Conservation (phyloP, 345 rosid genomes). For the Acer negundo region DNA sequence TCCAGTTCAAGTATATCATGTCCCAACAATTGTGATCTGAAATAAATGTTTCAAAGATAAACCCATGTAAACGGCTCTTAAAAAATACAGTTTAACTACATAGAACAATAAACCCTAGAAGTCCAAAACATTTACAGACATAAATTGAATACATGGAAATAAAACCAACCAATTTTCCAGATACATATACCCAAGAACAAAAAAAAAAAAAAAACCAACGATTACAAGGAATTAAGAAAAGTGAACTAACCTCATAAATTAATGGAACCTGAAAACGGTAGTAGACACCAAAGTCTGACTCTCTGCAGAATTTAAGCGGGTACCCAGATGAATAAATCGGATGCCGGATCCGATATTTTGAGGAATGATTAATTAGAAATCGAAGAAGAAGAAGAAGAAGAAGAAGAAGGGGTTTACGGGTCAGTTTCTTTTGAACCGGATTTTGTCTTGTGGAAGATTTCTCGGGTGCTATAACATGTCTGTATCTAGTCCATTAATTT, state of each 20-base stretch:
- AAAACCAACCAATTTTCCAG: constrained; percentile 2
- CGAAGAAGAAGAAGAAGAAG: neutral
- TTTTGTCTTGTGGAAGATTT: constrained; percentile 12
- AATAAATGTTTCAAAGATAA: neutral
- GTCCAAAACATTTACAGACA: neutral
- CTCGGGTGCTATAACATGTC: constrained; percentile 8
- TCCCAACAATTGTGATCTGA: neutral
- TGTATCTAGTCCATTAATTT: too few relatives aligned
- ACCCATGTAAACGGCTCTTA: neutral
- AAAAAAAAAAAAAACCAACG: too few relatives aligned
- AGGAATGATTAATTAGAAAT: too few relatives aligned
- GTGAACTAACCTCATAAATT: constrained; percentile 10
- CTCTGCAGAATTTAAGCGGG: neutral
- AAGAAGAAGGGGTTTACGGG: neutral
- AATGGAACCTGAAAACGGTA: neutral
- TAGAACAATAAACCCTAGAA: too few relatives aligned
- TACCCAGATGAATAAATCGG: neutral
- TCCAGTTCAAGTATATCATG: neutral
- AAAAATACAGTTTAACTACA: too few relatives aligned
- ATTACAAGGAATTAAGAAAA: neutral
- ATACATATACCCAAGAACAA: too few relatives aligned
- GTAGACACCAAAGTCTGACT: neutral
- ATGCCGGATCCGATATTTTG: neutral
- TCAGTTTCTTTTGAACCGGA: constrained; percentile 6
- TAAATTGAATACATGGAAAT: neutral